Percentiles rank a stretch among this genome's conserved stretches.
Evolutionary conservation across 176 grass and related monocot species (phyloP).

Genomic region (Rhynchospora tenuis): DNA sequence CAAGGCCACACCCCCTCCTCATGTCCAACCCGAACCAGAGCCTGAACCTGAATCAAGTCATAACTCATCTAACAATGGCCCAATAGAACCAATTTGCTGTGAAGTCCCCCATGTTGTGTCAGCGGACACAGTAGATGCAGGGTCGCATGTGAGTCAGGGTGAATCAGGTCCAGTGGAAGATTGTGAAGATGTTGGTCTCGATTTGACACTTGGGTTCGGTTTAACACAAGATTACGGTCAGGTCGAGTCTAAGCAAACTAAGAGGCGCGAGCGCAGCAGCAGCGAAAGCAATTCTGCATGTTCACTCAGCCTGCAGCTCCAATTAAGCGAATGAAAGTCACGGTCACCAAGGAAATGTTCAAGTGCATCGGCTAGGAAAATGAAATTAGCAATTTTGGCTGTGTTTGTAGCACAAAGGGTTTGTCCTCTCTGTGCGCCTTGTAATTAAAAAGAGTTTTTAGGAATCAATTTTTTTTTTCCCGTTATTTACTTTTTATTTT

Average conservation of each 20-base stretch:
- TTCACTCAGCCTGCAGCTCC: background rate
- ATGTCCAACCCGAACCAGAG: background rate
- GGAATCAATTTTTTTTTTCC: too few relatives aligned
- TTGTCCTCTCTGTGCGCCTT: too few relatives aligned
- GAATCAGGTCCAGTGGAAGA: background rate
- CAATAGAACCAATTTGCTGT: background rate
- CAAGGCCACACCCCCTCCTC: background rate
- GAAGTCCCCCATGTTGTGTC: background rate
- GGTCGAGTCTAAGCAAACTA: background rate
- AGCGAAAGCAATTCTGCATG: background rate
- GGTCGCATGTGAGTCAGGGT: background rate
- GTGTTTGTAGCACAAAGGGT: background rate
- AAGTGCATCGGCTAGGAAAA: background rate
- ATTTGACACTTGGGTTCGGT: conserved; percentile 12
- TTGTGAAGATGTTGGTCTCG: background rate
- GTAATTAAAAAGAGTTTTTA: too few relatives aligned
- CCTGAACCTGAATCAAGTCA: background rate
- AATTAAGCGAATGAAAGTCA: background rate
- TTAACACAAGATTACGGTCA: background rate
- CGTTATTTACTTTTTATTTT: too few relatives aligned
- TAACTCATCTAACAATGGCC: background rate
- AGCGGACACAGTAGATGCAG: background rate
- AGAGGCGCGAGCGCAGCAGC: background rate
- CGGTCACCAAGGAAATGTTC: background rate
- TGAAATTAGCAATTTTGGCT: background rate